phyloP scores from a whole-genome alignment of 2,329 filamentous ascomycete species.

The Trichoderma gracile region DNA sequence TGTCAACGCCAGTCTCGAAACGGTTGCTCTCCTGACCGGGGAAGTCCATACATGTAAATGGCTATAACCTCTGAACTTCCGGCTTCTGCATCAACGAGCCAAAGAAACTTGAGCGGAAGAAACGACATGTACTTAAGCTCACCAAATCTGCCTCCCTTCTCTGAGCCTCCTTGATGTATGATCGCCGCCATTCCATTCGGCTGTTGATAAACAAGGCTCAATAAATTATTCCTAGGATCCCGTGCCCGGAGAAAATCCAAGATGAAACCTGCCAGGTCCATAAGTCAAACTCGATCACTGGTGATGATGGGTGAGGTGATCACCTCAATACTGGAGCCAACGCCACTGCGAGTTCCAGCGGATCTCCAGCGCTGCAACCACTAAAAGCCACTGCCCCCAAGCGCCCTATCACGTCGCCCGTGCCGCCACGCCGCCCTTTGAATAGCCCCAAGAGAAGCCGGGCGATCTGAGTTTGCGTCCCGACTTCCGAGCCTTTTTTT shows the following conservation, averaged over 20 bases:
- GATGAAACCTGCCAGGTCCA: no score
- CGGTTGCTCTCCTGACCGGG: constrained; percentile 21
- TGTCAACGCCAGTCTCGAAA: constrained; percentile 13
- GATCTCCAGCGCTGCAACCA: neutral
- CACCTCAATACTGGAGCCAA: no score
- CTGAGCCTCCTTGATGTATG: no score
- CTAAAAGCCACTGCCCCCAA: neutral
- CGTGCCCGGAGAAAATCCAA: neutral
- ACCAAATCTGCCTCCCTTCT: neutral
- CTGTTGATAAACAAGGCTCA: neutral
- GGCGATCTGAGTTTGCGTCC: neutral
- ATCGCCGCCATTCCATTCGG: neutral
- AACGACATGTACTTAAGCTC: neutral
- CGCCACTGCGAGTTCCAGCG: neutral
- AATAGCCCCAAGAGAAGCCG: constrained; percentile 18
- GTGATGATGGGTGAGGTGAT: no score
- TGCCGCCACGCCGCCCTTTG: constrained; percentile 23
- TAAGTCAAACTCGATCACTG: no score
- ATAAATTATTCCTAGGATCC: neutral
- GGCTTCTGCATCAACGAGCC: no score
- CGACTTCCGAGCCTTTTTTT: neutral
- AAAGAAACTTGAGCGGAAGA: neutral
- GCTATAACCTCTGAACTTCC: no score
- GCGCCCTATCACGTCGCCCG: constrained; percentile 7
- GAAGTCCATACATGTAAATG: neutral